Evolutionary conservation across 306 rosid genomes (phyloP).

Genomic region (Crotalaria pallida): DNA sequence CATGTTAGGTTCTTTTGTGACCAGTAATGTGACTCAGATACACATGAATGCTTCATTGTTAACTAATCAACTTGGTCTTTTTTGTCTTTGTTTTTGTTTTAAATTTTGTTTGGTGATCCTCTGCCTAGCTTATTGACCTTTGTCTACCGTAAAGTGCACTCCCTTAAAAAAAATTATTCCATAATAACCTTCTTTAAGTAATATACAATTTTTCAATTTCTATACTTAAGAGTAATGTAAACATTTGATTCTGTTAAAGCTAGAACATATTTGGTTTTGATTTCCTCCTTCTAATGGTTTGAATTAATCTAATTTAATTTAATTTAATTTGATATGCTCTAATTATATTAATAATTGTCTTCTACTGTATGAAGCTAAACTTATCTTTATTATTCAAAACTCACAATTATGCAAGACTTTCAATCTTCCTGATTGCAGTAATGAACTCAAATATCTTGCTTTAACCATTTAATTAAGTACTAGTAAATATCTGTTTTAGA

Average conservation of each 20-base stretch:
- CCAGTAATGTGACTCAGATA: conserved; percentile 14
- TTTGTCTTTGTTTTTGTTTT: neutral
- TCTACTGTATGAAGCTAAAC: neutral
- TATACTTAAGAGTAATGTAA: neutral
- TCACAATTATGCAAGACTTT: neutral
- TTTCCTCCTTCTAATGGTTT: neutral
- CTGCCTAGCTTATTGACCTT: neutral
- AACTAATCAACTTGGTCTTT: conserved; percentile 24
- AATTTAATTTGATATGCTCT: neutral
- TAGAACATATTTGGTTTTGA: neutral
- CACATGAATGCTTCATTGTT: conserved; percentile 12
- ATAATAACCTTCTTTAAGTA: neutral
- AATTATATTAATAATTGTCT: neutral
- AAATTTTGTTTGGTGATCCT: neutral
- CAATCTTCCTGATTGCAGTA: neutral
- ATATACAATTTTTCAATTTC: conserved; percentile 11
- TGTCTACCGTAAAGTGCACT: neutral
- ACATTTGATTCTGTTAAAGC: neutral
- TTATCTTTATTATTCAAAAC: neutral
- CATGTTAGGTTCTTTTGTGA: conserved; percentile 43
- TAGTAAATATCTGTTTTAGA: neutral
- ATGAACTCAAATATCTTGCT: neutral
- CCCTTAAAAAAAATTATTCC: neutral
- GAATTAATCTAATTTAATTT: neutral
- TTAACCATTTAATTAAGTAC: neutral